phyloP scores from a whole-genome alignment of 2,329 filamentous ascomycete genomes.

The Beauveria rudraprayagi region DNA sequence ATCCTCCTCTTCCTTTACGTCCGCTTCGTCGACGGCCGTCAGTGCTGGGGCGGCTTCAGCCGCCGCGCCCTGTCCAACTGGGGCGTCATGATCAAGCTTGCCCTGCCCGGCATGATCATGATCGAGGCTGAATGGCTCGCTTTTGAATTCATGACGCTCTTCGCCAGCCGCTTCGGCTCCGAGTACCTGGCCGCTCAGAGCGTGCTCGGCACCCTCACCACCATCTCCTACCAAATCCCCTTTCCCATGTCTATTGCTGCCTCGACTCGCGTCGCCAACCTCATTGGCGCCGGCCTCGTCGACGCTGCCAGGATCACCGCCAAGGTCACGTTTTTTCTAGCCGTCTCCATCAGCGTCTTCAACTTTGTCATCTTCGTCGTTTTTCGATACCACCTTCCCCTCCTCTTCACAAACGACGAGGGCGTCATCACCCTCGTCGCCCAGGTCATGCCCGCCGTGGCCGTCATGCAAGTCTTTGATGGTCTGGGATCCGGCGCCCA shows the following conservation, averaged over 20 bases:
- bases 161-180: conserved; percentile 69
- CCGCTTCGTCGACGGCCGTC: conserved; percentile 60
- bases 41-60: conserved; percentile 81
- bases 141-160: conserved; percentile 85
- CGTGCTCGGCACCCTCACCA: conserved; percentile 68
- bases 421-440: conserved; percentile 64
- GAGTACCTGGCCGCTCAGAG: conserved; percentile 81
- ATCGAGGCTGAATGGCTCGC: conserved; percentile 88
- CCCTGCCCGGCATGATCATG: conserved; percentile 86
- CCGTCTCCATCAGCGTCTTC: conserved; percentile 64
- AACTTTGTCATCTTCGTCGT: conserved; percentile 64
- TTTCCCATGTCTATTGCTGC: conserved; percentile 86
- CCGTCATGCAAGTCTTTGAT: conserved; percentile 86
- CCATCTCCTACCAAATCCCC: conserved; percentile 81
- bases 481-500: conserved; percentile 71
- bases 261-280: conserved; percentile 81
- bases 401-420: conserved; percentile 67
- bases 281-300: conserved; percentile 80
- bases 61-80: conserved; percentile 64
- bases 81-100: conserved; percentile 75
- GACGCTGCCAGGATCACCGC: conserved; percentile 72
- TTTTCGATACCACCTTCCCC: conserved; percentile 65
- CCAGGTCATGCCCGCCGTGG: conserved; percentile 67
- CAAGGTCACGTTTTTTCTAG: conserved; percentile 59
- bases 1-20: conserved; percentile 73